These are phyloP conservation scores for Emergomyces orientalis DNA, from an alignment of 2,329 filamentous ascomycete species.

Conservation along the genomic window DNA sequence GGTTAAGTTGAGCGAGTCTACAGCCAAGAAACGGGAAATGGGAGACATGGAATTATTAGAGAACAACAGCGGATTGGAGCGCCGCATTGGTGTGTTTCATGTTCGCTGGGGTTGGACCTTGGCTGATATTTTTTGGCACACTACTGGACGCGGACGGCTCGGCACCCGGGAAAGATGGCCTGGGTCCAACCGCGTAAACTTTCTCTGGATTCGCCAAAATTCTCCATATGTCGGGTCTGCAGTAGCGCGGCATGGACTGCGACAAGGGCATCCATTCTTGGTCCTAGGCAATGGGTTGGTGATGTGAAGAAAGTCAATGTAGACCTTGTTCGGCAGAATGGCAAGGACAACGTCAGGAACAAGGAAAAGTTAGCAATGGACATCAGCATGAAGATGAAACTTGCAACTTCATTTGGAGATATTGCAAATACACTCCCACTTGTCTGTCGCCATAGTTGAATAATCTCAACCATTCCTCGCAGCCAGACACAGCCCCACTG, in stretches of 20 bases:
- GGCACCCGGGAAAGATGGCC: neutral
- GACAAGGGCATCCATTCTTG: neutral
- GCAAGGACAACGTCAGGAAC: neutral
- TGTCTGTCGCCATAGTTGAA: neutral
- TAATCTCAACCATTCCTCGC: neutral
- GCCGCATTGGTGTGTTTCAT: neutral
- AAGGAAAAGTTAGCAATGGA: neutral
- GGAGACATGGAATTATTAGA: neutral
- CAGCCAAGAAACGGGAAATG: conserved; percentile 1
- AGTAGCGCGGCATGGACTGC: neutral
- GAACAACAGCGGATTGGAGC: neutral
- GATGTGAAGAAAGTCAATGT: neutral
- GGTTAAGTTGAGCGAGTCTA: neutral
- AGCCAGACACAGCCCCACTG: neutral
- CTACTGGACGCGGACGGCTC: neutral
- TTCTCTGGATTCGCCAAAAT: neutral
- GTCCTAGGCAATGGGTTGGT: neutral
- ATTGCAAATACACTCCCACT: neutral
- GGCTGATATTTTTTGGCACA: neutral
- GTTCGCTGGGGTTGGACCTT: neutral
- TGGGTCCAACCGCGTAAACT: neutral
- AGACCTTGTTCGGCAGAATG: neutral
- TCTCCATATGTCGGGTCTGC: neutral
- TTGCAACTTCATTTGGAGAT: neutral
- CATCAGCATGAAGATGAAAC: neutral